These are phyloP conservation scores for Acmispon strigosus DNA, from an alignment of 306 rosid species.

Conservation along the genomic window DNA sequence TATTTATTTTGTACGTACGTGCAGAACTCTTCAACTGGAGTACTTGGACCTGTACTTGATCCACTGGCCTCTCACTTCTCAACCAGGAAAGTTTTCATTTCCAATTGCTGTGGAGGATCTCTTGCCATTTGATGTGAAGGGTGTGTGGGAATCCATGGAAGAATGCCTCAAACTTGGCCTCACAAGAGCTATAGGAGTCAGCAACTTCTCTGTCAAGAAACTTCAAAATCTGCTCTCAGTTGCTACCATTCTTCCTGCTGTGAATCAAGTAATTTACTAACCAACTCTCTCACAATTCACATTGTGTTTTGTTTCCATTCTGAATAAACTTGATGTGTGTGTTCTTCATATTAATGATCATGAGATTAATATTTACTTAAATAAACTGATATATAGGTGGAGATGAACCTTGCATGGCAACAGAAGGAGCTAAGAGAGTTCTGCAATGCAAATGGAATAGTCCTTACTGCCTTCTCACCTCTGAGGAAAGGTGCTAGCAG, in stretches of 20 bases:
- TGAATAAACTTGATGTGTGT: too few relatives aligned
- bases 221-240: slow-evolving; percentile 30
- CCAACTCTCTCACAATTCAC: too few relatives aligned
- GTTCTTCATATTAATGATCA: not conserved
- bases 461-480: slow-evolving; percentile 53
- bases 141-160: slow-evolving; percentile 48
- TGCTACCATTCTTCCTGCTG: slow-evolving; percentile 28
- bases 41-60: slow-evolving; percentile 44
- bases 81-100: slow-evolving; percentile 30
- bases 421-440: slow-evolving; percentile 47
- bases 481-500: slow-evolving; percentile 47
- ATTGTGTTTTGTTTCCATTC: too few relatives aligned
- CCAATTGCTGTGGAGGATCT: slow-evolving; percentile 30
- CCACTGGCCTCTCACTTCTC: slow-evolving; percentile 40
- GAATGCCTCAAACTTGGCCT: slow-evolving; percentile 37
- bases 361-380: not conserved
- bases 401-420: slow-evolving; percentile 64
- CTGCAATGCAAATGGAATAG: slow-evolving; percentile 40
- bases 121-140: slow-evolving; percentile 39
- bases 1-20: not conserved
- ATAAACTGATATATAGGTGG: slow-evolving; percentile 36
- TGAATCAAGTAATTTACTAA: slow-evolving; percentile 29
- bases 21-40: slow-evolving; percentile 39
- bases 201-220: slow-evolving; percentile 50
- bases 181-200: slow-evolving; percentile 44